Percentiles rank a stretch among this genome's conserved stretches.
Evolutionary conservation across 805 yeast species (phyloP).

Genomic region (Teunomyces aglyptinius): DNA sequence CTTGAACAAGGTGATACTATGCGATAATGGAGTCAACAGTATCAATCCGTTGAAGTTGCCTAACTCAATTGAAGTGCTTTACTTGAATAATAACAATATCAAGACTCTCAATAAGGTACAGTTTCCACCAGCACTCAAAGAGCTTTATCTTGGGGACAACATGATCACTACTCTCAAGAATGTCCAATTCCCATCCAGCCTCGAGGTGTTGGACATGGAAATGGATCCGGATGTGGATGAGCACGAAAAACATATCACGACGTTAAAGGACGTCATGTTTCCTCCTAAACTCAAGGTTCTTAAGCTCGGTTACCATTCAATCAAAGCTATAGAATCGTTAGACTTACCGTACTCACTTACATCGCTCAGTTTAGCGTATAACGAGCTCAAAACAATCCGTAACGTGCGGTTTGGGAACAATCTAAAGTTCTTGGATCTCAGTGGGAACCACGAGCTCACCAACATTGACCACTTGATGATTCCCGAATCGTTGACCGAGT

Average conservation of each 20-base stretch:
- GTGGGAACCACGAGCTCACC: slow-evolving; percentile 41
- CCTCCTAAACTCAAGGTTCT: slow-evolving; percentile 36
- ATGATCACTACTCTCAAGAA: slow-evolving; percentile 44
- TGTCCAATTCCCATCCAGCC: slow-evolving; percentile 37
- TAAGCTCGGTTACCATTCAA: slow-evolving; percentile 39
- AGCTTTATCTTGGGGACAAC: slow-evolving; percentile 42
- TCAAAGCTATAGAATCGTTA: slow-evolving; percentile 35
- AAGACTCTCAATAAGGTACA: slow-evolving; percentile 44
- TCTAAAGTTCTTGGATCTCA: slow-evolving; percentile 34
- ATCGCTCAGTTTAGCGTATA: slow-evolving; percentile 34
- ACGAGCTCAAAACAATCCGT: slow-evolving; percentile 36
- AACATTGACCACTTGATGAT: slow-evolving; percentile 36
- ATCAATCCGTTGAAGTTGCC: slow-evolving; percentile 45
- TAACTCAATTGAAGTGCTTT: slow-evolving; percentile 35
- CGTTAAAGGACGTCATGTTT: slow-evolving; percentile 40
- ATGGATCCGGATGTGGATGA: slow-evolving; percentile 42
- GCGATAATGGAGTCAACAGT: slow-evolving; percentile 43
- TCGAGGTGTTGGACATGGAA: slow-evolving; percentile 41
- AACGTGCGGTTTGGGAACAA: slow-evolving; percentile 37
- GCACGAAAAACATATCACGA: slow-evolving; percentile 41
- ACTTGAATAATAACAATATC: slow-evolving; percentile 40
- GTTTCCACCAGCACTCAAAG: slow-evolving; percentile 34
- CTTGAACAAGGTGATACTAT: slow-evolving; percentile 30
- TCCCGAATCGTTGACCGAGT: slow-evolving; percentile 38
- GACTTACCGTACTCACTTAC: slow-evolving; percentile 37